Base-by-base conservation (phyloP, 2,329 filamentous ascomycete genomes). In the Fusarium pseudoanthophilum region DNA sequence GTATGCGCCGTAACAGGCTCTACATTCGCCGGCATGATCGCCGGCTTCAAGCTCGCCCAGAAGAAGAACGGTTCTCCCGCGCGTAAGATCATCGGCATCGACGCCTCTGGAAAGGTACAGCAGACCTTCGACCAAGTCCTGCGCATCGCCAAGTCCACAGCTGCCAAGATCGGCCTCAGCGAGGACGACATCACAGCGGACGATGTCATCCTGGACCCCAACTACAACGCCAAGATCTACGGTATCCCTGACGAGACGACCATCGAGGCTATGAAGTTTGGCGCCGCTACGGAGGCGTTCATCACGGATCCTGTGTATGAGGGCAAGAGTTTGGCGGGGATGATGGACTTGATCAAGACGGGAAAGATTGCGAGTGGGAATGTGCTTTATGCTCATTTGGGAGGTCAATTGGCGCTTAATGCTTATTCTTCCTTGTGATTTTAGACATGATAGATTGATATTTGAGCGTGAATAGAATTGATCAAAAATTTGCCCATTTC, bases 271-370 rank as follows among this genome's bases (percentile, higher is more conserved):
- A 93, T 94, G 78, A 87, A 87, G 79, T 90, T 92, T 77, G 90
- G 89, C 10, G 92, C 92, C 1, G 80, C 84, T 66, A 92, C 89
- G 2, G 92, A 94, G 83, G 92, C 88, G 0, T 91, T 94, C 75
- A 92, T 94, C 71, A 93, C 91, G 0, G 92, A 94, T 78, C 92
- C 92, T 0, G 92, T 94, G 4, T 94, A 94, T 77, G 92, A 93
- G 82, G 92, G 92, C 2, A 94, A 94, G 87, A 92, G 89, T 74
- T 82, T 94, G 79, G 91, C 91, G 8, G 92, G 92, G 0, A 87
- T 93, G 90, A 88, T 93, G 74, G 90, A 91, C 78, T 82, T 93
- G 83, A 88, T 93, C 24, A 86, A 83, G 71, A 88, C 87, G 57
- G 91, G 88, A 0, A 88, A 91, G 79, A 90, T 93, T 65, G 80